Conservation (phyloP, 768 basidiomycete genomes). For the Suillus tomentosus region DNA sequence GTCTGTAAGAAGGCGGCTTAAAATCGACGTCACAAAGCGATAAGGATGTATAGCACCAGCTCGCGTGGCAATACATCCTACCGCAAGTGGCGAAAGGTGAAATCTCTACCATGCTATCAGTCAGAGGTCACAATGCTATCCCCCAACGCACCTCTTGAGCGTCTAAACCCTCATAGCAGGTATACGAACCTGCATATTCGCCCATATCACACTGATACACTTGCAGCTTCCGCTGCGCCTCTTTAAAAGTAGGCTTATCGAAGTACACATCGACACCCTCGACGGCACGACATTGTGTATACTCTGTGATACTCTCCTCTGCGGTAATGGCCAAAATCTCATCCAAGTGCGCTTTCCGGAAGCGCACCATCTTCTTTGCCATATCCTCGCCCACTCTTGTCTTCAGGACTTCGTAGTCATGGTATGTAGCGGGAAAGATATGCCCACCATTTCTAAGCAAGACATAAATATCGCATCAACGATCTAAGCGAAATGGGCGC, state of each 20-base stretch:
- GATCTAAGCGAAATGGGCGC: slow-evolving; percentile 6
- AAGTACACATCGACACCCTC: slow-evolving; percentile 39
- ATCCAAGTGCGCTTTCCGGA: slow-evolving; percentile 41
- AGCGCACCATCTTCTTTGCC: slow-evolving; percentile 43
- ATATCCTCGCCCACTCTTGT: slow-evolving; percentile 37
- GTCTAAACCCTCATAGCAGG: slow-evolving; percentile 32
- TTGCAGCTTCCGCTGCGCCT: slow-evolving; percentile 45
- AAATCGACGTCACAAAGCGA: slow-evolving; percentile 62
- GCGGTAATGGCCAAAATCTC: slow-evolving; percentile 34
- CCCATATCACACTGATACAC: slow-evolving; percentile 54
- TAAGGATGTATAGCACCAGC: slow-evolving; percentile 74
- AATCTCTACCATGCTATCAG: slow-evolving; percentile 42
- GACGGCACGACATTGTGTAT: slow-evolving; percentile 34
- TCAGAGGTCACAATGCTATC: background rate
- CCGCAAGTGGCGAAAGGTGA: slow-evolving; percentile 44
- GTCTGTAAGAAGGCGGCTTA: slow-evolving; percentile 51
- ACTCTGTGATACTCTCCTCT: slow-evolving; percentile 26
- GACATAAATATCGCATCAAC: background rate
- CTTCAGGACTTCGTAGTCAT: slow-evolving; percentile 45
- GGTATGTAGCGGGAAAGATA: slow-evolving; percentile 48
- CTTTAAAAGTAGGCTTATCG: slow-evolving; percentile 31
- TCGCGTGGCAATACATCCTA: slow-evolving; percentile 52
- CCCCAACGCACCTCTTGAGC: slow-evolving; percentile 36
- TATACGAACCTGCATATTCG: slow-evolving; percentile 38
- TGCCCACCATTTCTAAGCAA: slow-evolving; percentile 50